Conservation (phyloP, 805 yeast species). For the Vanderwaltozyma tropicalis region DNA sequence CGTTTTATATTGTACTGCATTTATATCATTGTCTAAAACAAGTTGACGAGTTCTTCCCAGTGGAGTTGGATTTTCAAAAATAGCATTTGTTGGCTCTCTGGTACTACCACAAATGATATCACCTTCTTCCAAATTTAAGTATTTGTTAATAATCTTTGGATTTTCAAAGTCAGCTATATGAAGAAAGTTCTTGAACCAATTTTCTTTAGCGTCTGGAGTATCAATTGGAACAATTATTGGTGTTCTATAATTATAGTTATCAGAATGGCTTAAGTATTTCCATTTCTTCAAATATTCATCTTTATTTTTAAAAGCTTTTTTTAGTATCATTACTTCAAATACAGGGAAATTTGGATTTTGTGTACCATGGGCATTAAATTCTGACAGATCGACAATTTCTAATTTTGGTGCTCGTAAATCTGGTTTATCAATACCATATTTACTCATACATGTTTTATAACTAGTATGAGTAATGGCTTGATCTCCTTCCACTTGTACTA, state of each 20-base stretch:
- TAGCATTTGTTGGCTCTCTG: conserved; percentile 40
- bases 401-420: conserved; percentile 60
- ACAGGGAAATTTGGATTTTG: conserved; percentile 47
- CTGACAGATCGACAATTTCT: conserved; percentile 39
- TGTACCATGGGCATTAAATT: conserved; percentile 27
- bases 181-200: conserved; percentile 36
- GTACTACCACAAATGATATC: conserved; percentile 73
- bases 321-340: conserved; percentile 62
- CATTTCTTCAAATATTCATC: conserved; percentile 29
- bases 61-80: conserved; percentile 94
- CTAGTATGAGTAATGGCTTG: conserved; percentile 36
- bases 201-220: conserved; percentile 28
- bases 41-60: conserved; percentile 77
- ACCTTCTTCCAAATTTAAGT: conserved; percentile 44
- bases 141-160: conserved; percentile 22
- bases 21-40: conserved; percentile 43
- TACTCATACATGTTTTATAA: conserved; percentile 58
- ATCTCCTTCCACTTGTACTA: conserved; percentile 8
- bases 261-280: conserved; percentile 29
- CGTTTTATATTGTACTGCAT: conserved; percentile 22
- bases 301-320: conserved; percentile 33
- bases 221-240: conserved; percentile 49
- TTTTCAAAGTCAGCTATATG: conserved; percentile 28
- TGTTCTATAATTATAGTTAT: conserved; percentile 43
- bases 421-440: conserved; percentile 90